A percentile compares a stretch with the other conserved stretches of the same genome.
Conservation (phyloP, 2,329 filamentous ascomycete genomes). For the Pseudogymnoascus sp. region DNA sequence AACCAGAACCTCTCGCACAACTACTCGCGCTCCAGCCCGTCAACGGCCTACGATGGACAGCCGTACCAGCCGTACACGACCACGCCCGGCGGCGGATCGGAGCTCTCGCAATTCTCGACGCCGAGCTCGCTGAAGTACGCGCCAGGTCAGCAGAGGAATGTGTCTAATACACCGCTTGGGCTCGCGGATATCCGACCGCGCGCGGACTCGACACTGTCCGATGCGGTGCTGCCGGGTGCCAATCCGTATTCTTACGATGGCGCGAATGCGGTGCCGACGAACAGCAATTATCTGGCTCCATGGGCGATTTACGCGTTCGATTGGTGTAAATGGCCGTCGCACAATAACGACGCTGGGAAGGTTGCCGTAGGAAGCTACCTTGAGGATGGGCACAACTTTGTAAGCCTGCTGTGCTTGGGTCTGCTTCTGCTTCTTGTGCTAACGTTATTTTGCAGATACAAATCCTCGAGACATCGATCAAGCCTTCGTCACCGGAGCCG, state of each 20-base stretch:
- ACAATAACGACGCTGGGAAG: slow-evolving; percentile 75
- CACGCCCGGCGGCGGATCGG: slow-evolving; percentile 51
- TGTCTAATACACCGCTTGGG: slow-evolving; percentile 80
- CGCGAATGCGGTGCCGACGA: slow-evolving; percentile 56
- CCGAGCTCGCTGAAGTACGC: slow-evolving; percentile 45
- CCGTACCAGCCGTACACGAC: slow-evolving; percentile 50
- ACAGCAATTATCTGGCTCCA: slow-evolving; percentile 87
- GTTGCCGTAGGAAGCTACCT: slow-evolving; percentile 92
- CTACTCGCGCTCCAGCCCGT: slow-evolving; percentile 80
- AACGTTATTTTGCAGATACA: slow-evolving; percentile 60
- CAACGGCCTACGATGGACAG: slow-evolving; percentile 46
- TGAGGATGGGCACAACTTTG: slow-evolving; percentile 97
- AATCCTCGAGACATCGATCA: slow-evolving; percentile 83
- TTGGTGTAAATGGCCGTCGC: slow-evolving; percentile 97
- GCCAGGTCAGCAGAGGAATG: slow-evolving; percentile 48
- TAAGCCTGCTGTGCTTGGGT: slow-evolving; percentile 35
- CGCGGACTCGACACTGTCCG: slow-evolving; percentile 71
- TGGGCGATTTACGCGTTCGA: slow-evolving; percentile 97
- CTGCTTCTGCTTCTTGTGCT: not conserved
- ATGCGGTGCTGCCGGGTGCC: slow-evolving; percentile 51
- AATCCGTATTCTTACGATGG: slow-evolving; percentile 54
- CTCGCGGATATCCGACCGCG: slow-evolving; percentile 86
- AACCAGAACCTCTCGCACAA: slow-evolving; percentile 58
- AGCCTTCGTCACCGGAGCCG: slow-evolving; percentile 58
- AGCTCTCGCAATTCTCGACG: slow-evolving; percentile 54